phyloP scores from a whole-genome alignment of 257 asterid species.

The Galeopsis tetrahit region DNA sequence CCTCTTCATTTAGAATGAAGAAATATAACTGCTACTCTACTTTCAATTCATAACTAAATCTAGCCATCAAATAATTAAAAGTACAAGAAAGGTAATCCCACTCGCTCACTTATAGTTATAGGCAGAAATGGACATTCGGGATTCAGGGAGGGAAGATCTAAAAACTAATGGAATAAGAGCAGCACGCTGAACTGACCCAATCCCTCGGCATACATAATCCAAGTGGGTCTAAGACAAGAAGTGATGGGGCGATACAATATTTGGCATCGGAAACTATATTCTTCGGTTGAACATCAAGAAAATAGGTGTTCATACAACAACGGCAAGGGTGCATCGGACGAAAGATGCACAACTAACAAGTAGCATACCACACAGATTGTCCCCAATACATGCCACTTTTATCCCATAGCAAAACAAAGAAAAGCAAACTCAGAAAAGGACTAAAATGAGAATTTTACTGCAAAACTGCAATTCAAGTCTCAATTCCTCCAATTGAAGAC shows the following conservation, averaged over 20 bases:
- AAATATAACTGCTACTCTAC: background rate
- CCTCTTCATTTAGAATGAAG: conserved; percentile 15
- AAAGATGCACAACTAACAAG: background rate
- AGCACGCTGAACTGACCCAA: background rate
- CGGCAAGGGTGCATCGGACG: background rate
- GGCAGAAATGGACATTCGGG: background rate
- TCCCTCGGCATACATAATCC: background rate
- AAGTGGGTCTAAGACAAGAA: background rate
- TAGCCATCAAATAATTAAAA: conserved; percentile 3
- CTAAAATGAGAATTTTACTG: background rate
- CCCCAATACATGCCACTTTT: background rate
- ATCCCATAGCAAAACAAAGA: conserved; percentile 2
- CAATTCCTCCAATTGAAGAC: conserved; percentile 5
- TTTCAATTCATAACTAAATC: background rate
- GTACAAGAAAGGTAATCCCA: conserved; percentile 16
- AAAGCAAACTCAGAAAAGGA: background rate
- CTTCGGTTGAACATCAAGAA: background rate
- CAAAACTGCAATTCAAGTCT: background rate
- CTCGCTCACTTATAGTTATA: background rate
- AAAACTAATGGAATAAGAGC: conserved; percentile 8
- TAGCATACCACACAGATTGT: background rate
- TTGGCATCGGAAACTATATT: background rate
- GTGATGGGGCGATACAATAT: background rate
- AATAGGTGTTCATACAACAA: background rate
- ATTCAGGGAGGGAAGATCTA: background rate